These are phyloP conservation scores for Arthroderma sp. DNA, from an alignment of 2,329 filamentous ascomycete genomes.

Conservation along the genomic window DNA sequence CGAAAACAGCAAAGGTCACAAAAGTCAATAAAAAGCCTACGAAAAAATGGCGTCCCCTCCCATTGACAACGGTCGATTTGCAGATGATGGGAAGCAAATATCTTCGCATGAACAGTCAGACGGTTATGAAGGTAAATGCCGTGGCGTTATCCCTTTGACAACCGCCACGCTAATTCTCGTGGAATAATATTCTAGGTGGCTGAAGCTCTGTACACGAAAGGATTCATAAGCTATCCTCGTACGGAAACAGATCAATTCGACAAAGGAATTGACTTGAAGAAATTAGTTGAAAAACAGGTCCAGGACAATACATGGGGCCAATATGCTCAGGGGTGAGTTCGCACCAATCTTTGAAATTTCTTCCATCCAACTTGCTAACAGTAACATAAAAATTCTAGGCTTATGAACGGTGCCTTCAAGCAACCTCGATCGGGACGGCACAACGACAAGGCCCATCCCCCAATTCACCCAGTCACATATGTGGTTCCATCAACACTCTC, in stretches of 20 bases:
- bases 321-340: slow-evolving; percentile 53
- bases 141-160: not conserved
- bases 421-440: slow-evolving; percentile 71
- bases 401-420: slow-evolving; percentile 64
- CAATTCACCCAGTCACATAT: slow-evolving; percentile 90
- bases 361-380: not conserved
- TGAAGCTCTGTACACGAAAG: slow-evolving; percentile 79
- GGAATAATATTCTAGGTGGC: slow-evolving; percentile 37
- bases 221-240: slow-evolving; percentile 93
- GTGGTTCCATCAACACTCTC: slow-evolving; percentile 49
- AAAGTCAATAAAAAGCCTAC: slow-evolving; percentile 86
- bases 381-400: slow-evolving; percentile 18
- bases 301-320: slow-evolving; percentile 63
- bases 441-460: slow-evolving; percentile 94
- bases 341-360: not conserved
- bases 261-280: slow-evolving; percentile 68
- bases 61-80: slow-evolving; percentile 86
- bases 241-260: slow-evolving; percentile 97
- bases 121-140: slow-evolving; percentile 59
- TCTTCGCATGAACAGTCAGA: slow-evolving; percentile 78
- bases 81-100: slow-evolving; percentile 90
- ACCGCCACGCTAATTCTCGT: not conserved
- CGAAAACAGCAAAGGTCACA: slow-evolving; percentile 63
- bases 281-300: slow-evolving; percentile 70
- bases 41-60: slow-evolving; percentile 85